Conservation (phyloP, 2,329 filamentous ascomycete species). For the Phaeoacremonium minimum region DNA sequence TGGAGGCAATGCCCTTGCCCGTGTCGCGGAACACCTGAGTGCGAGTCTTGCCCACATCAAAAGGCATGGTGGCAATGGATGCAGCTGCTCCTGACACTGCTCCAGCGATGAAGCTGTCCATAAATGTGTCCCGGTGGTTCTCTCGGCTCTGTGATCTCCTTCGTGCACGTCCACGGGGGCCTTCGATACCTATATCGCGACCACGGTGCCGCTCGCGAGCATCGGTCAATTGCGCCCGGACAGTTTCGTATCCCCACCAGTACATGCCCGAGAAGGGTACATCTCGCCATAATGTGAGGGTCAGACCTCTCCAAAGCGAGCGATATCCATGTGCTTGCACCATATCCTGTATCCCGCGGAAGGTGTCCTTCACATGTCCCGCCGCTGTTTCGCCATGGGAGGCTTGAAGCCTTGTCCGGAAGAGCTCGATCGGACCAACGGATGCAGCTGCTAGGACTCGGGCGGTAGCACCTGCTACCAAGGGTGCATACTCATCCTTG, state of each 20-base stretch:
- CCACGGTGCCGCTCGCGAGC: constrained; percentile 52
- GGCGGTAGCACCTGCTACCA: constrained; percentile 75
- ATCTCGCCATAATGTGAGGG: constrained; percentile 90
- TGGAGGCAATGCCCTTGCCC: constrained; percentile 21
- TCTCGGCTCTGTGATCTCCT: constrained; percentile 59
- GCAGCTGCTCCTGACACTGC: constrained; percentile 79
- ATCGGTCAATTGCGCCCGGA: constrained; percentile 68
- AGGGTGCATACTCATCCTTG: constrained; percentile 69
- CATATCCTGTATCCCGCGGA: constrained; percentile 74
- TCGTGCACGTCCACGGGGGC: constrained; percentile 34
- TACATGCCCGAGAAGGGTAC: constrained; percentile 96
- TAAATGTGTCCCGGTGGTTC: constrained; percentile 71
- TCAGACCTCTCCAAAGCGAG: constrained; percentile 86
- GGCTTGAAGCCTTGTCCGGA: constrained; percentile 88
- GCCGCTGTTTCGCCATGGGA: constrained; percentile 53
- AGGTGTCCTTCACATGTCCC: constrained; percentile 73
- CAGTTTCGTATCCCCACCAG: constrained; percentile 95
- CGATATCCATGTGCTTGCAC: constrained; percentile 71
- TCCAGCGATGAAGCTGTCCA: constrained; percentile 86
- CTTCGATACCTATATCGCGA: constrained; percentile 29
- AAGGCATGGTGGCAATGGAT: constrained; percentile 86
- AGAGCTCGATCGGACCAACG: constrained; percentile 90
- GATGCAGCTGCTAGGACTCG: constrained; percentile 75
- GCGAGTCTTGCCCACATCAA: constrained; percentile 95
- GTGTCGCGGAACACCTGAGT: constrained; percentile 76